Evolutionary conservation across 768 basidiomycete species (phyloP), one percentile per base, ranked within the genome.

Genomic region (Megacollybia marginata): DNA sequence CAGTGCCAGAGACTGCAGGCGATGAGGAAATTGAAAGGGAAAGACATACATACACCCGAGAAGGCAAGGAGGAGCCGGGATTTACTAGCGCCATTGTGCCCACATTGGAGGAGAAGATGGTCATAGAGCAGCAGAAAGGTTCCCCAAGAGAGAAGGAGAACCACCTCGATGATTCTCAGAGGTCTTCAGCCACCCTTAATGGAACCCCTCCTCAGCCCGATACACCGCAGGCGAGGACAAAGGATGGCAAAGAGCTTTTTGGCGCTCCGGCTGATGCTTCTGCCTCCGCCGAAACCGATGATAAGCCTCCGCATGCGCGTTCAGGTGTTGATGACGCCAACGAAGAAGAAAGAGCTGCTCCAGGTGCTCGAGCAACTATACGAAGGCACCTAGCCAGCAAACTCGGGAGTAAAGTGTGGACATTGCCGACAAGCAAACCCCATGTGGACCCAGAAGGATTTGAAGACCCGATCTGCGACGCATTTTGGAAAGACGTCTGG

Each of bases 401-500:
- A 56, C 64, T 73, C 4, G 73, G 73, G 15, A 69, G 67, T 36
- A 80, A 77, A 51, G 65, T 71, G 9, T 87, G 82, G 82, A 75
- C 75, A 33, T 65, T 88, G 49, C 81, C 82, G 1, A 81, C 78
- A 0, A 72, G 76, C 2, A 77, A 79, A n/a, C 92, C 92, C 5
- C 67, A 73, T 33, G 77, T 95, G 36, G 82, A 88, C 54, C 78
- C 85, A 1, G 66, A 88, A 51, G 82, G 78, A 32, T 93, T 99
- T 54, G 85, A 88, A 51, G 95, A 99, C 64, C 95, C 95, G 11
- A 73, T 98, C 35, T 78, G 72, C 55, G 91, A 94, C 52, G 68
- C 65, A 42, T 98, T 98, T 63, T 97, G 91, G 92, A 87, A 86
- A 59, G 75, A 87, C 52, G 77, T 88, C 34, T 99, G 96, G 95